Base-by-base conservation (phyloP, 108 stramenopile genomes). In the Schizochytrium sp. region DNA sequence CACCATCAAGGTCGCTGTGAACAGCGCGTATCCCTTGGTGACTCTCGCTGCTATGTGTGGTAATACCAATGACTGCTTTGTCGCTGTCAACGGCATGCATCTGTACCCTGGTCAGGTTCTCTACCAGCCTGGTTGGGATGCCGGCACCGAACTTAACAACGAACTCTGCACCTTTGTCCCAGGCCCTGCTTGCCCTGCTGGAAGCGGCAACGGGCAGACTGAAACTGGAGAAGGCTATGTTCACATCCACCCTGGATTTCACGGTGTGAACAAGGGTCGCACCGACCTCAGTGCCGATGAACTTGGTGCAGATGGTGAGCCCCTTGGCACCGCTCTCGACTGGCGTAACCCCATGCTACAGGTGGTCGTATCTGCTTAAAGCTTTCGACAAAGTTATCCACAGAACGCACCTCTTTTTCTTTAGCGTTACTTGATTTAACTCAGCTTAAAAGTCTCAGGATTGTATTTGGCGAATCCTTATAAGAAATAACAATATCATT, bases 61-160 rank as follows among this genome's bases (percentile, higher is more conserved):
- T 72, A 89, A 91, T 89, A 89, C 90, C 50, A 91, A 91, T 72
- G 90, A 91, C 72, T 72, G 88, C 45, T 91, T 91, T 5, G 88
- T 91, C 41, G 88, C 88, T 4, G 17, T 72, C 69, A 89, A 89
- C 56, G 61, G 15, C 4, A 40, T 4, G 28, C 10, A 12, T 7
- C 17, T 88, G 1, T 57, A 13, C 38, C 19, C 12, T 17, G 88
- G 88, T 88, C 44, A 72, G 38, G 42, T 8, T 5, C 41, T 17
- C 44, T 72, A 72, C 88, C 19, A 87, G 28, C 45, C 56, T 42
- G 90, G 42, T 7, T 69, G 44, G 42, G 90, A 91, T 57, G 57
- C 87, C 17, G 88, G 90, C 5, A 91, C 88, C 28, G 90, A 91
- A 57, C 40, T n/a, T 15, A 91, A 91, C 56, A 88, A 91, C 46